A percentile compares a stretch with the other conserved stretches of the same genome.
Evolutionary conservation across 1,139 yeast genomes (phyloP).

Genomic region (Pichia sp.): DNA sequence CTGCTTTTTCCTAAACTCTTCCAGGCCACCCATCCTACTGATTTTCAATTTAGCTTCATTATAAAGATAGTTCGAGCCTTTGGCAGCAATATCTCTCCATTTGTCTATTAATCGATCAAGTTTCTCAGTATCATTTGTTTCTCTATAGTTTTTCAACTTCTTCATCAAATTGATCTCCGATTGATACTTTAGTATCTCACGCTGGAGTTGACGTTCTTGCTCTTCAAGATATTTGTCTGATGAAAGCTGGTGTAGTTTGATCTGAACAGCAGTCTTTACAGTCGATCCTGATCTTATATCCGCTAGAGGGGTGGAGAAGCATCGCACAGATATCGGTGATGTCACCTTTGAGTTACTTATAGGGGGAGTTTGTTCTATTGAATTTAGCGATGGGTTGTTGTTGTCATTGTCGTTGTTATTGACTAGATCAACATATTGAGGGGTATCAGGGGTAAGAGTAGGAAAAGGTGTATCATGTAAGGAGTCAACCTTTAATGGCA

Average conservation of each 20-base stretch:
- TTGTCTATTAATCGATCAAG: constrained; percentile 34
- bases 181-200: constrained; percentile 28
- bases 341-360: not conserved
- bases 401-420: not conserved
- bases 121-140: constrained; percentile 26
- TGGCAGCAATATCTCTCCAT: constrained; percentile 44
- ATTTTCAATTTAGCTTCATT: constrained; percentile 41
- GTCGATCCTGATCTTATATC: constrained; percentile 15
- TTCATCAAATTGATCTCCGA: constrained; percentile 33
- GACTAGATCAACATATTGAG: not conserved
- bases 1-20: constrained; percentile 34
- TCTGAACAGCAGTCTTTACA: constrained; percentile 21
- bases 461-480: constrained; percentile 30
- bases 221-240: constrained; percentile 15
- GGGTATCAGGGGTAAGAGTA: constrained; percentile 25
- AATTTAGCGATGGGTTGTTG: not conserved
- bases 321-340: constrained; percentile 19
- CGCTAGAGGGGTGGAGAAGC: constrained; percentile 25
- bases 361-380: constrained; percentile 7
- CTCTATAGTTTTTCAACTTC: constrained; percentile 34
- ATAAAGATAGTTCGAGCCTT: constrained; percentile 40
- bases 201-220: constrained; percentile 25
- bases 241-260: constrained; percentile 16
- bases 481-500: constrained; percentile 24
- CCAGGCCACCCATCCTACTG: constrained; percentile 43